Evolutionary conservation across 202 grass and related monocot species (phyloP).

Genomic region (Hordeum pubiflorum): DNA sequence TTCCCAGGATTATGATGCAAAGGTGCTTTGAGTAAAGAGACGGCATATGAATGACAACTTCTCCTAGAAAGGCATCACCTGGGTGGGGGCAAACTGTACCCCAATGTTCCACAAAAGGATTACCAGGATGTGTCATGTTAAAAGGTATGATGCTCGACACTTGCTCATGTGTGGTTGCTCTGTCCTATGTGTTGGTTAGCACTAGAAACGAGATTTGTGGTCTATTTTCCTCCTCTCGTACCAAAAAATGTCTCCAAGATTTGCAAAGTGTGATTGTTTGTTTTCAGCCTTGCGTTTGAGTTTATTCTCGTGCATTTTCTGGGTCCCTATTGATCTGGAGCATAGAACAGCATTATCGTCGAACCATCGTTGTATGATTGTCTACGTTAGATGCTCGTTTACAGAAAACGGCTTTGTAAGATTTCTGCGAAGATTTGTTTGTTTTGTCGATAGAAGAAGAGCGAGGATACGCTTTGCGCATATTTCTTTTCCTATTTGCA

Average conservation of each 20-base stretch:
- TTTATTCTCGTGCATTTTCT: background rate
- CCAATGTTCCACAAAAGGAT: slow-evolving; percentile 48
- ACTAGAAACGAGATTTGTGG: slow-evolving; percentile 31
- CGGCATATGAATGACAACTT: slow-evolving; percentile 24
- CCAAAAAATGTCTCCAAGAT: background rate
- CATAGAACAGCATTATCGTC: slow-evolving; percentile 21
- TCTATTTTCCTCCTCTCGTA: background rate
- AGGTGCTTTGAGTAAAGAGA: slow-evolving; percentile 61
- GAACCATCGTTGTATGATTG: slow-evolving; percentile 1
- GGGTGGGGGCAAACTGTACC: slow-evolving; percentile 46
- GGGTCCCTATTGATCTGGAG: background rate
- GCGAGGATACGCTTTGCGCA: background rate
- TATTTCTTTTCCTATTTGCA: slow-evolving; percentile 14
- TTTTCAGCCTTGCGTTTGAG: background rate
- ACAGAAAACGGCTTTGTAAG: slow-evolving; percentile 6
- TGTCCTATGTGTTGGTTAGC: slow-evolving; percentile 12
- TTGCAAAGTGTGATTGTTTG: background rate
- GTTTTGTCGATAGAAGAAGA: background rate
- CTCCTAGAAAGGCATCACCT: slow-evolving; percentile 38
- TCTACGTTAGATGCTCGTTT: slow-evolving; percentile 20
- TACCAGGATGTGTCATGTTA: slow-evolving; percentile 28
- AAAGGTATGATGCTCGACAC: slow-evolving; percentile 41
- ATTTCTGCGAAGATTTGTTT: slow-evolving; percentile 20
- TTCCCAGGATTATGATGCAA: slow-evolving; percentile 28
- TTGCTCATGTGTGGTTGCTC: slow-evolving; percentile 19